Evolutionary conservation across 2,329 filamentous ascomycete genomes (phyloP).

Genomic region (Fusarium denticulatum): DNA sequence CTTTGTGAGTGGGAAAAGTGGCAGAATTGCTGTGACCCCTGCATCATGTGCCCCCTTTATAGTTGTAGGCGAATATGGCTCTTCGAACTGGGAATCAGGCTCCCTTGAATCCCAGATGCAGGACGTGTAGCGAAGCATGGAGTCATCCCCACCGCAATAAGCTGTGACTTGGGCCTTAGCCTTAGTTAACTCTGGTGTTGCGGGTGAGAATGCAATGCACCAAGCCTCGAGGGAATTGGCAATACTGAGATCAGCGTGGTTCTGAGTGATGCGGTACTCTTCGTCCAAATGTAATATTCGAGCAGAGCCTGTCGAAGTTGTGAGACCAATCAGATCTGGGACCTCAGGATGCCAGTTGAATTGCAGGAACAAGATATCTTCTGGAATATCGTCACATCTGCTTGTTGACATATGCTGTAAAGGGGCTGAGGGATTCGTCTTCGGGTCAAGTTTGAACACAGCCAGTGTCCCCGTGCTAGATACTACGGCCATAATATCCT

Average conservation of each 20-base stretch:
- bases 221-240: slow-evolving; percentile 75
- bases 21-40: slow-evolving; percentile 87
- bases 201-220: slow-evolving; percentile 70
- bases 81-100: slow-evolving; percentile 18
- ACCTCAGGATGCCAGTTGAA: slow-evolving; percentile 75
- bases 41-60: slow-evolving; percentile 72
- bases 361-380: slow-evolving; percentile 73
- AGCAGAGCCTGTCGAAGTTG: slow-evolving; percentile 75
- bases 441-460: slow-evolving; percentile 66
- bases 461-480: slow-evolving; percentile 79
- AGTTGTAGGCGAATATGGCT: slow-evolving; percentile 41
- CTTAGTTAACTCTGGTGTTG: slow-evolving; percentile 16
- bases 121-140: slow-evolving; percentile 61
- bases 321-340: slow-evolving; percentile 69
- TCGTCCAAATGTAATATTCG: slow-evolving; percentile 61
- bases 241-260: slow-evolving; percentile 52
- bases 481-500: slow-evolving; percentile 74
- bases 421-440: slow-evolving; percentile 44
- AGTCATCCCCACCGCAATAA: slow-evolving; percentile 82
- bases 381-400: slow-evolving; percentile 60
- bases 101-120: slow-evolving; percentile 41
- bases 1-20: slow-evolving; percentile 59
- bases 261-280: slow-evolving; percentile 51
- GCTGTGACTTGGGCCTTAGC: slow-evolving; percentile 52
- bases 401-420: slow-evolving; percentile 56